phyloP scores from a whole-genome alignment of 106 monocot genomes.

The Phalaenopsis equestris region DNA sequence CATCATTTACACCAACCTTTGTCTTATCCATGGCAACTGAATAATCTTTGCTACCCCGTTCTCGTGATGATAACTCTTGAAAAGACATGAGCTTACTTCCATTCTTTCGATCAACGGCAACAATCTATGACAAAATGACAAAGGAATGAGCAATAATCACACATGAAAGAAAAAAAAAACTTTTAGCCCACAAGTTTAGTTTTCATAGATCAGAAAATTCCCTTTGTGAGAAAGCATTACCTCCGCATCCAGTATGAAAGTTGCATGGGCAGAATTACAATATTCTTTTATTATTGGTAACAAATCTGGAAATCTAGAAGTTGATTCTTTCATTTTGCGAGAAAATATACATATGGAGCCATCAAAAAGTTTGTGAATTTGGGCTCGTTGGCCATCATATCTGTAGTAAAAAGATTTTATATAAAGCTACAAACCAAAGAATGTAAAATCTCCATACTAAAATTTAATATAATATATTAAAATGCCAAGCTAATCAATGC shows the following conservation, averaged over 20 bases:
- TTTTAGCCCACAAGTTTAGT: background rate
- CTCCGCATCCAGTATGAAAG: constrained; percentile 93
- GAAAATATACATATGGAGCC: constrained; percentile 86
- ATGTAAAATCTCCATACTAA: background rate
- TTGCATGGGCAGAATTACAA: constrained; percentile 32
- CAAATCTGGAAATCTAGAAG: constrained; percentile 81
- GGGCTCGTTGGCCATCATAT: constrained; percentile 99
- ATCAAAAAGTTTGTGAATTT: constrained; percentile 78
- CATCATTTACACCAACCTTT: constrained; percentile 32
- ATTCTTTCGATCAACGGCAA: constrained; percentile 80
- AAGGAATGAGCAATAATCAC: constrained; percentile 3
- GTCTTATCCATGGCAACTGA: constrained; percentile 45
- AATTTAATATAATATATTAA: background rate
- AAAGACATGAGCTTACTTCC: constrained; percentile 70
- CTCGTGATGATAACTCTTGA: constrained; percentile 83
- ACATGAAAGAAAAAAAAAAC: background rate
- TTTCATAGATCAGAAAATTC: background rate
- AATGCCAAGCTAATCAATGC: background rate
- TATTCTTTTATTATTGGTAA: constrained; percentile 52
- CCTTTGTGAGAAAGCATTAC: constrained; percentile 20
- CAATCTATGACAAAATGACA: constrained; percentile 38
- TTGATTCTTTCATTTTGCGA: constrained; percentile 75
- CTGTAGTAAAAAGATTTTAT: constrained; percentile 24
- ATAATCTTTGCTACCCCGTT: constrained; percentile 64
- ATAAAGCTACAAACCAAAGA: background rate